Conservation (phyloP, 1,284 basidiomycete species). For the Cystobasidiaceae sp. region DNA sequence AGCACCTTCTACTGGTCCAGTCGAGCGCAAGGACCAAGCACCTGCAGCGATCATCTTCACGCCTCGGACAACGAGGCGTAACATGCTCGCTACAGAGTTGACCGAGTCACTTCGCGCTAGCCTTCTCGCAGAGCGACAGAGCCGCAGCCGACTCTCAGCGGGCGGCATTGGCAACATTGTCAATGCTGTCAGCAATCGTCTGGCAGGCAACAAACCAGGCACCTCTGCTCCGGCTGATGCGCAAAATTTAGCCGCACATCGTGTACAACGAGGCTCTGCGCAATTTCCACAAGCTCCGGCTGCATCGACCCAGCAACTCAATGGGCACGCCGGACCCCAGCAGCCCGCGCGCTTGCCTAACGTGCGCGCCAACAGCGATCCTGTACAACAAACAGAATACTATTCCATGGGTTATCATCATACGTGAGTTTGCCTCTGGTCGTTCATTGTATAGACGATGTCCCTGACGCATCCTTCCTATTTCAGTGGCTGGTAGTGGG, state of each 20-base stretch:
- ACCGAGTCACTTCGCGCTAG: slow-evolving; percentile 77
- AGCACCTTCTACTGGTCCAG: neutral
- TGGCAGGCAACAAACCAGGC: neutral
- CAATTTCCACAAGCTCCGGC: neutral
- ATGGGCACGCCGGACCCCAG: neutral
- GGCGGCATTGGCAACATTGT: slow-evolving; percentile 1
- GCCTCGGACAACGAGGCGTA: slow-evolving; percentile 72
- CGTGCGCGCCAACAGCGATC: slow-evolving; percentile 15
- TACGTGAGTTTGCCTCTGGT: neutral
- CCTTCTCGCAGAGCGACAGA: slow-evolving; percentile 69
- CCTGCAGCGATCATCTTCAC: slow-evolving; percentile 65
- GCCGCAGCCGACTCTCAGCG: neutral
- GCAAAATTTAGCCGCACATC: neutral
- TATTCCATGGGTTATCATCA: slow-evolving; percentile 29
- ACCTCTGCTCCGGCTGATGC: neutral
- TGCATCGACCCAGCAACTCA: neutral
- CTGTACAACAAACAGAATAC: slow-evolving; percentile 7
- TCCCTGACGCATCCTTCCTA: neutral
- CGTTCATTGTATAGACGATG: neutral
- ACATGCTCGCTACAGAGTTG: slow-evolving; percentile 78
- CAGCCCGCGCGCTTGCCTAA: neutral
- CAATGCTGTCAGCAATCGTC: neutral
- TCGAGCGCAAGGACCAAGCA: slow-evolving; percentile 48
- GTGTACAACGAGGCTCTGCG: slow-evolving; percentile 6
- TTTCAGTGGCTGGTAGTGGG: slow-evolving; percentile 4